A percentile compares a stretch with the other conserved stretches of the same genome.
These are phyloP conservation scores for Hemerocallis citrina DNA, from an alignment of 106 monocot genomes.

Conservation along the genomic window DNA sequence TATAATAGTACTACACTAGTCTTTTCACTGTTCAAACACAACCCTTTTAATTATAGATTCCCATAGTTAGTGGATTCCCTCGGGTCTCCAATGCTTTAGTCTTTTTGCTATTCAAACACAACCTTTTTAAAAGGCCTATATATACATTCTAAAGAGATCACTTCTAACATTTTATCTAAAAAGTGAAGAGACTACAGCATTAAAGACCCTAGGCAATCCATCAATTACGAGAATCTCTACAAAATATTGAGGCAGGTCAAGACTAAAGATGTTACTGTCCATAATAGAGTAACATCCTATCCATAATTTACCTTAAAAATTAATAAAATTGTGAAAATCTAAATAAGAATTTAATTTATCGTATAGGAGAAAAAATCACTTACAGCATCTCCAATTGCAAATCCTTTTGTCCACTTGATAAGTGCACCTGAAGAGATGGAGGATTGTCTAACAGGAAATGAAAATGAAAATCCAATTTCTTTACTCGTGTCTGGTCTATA, in stretches of 20 bases:
- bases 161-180: too few species aligned
- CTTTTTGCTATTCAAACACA: too few species aligned
- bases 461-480: slow-evolving; percentile 77
- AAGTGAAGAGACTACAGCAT: not conserved
- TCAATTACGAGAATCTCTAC: not conserved
- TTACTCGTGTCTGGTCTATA: slow-evolving; percentile 19
- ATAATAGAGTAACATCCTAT: not conserved
- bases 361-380: slow-evolving; percentile 20
- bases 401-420: slow-evolving; percentile 92
- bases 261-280: not conserved
- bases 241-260: not conserved
- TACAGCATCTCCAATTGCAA: slow-evolving; percentile 65
- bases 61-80: too few species aligned
- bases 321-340: not conserved
- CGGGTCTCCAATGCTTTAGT: too few species aligned
- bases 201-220: not conserved
- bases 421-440: slow-evolving; percentile 72
- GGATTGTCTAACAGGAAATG: slow-evolving; percentile 70
- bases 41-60: too few species aligned
- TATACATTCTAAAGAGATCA: too few species aligned
- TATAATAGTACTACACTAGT: too few species aligned
- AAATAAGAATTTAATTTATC: not conserved
- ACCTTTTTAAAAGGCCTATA: too few species aligned
- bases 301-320: not conserved
- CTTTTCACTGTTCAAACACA: too few species aligned